Conservation (phyloP, 169 alveolate species). For the Amoebophrya sp. region DNA sequence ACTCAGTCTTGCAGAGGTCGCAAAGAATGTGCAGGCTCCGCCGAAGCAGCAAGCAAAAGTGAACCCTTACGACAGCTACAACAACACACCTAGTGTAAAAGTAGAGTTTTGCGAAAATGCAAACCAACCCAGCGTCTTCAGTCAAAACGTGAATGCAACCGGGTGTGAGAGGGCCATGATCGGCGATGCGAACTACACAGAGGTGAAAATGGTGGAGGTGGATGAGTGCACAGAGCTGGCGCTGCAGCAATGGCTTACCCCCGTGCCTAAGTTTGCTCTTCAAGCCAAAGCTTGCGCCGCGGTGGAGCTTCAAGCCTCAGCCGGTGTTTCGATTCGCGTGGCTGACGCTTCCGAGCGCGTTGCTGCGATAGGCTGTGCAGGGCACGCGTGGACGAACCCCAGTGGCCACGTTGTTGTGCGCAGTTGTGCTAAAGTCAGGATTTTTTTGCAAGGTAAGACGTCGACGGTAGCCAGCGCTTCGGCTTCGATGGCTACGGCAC, state of each 20-base stretch:
- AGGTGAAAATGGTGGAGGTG: background rate
- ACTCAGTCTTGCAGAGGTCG: background rate
- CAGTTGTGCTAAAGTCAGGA: background rate
- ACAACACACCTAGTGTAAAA: background rate
- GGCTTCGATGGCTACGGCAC: background rate
- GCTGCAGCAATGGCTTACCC: background rate
- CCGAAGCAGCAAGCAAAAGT: background rate
- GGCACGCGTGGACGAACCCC: background rate
- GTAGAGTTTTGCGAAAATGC: background rate
- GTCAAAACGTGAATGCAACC: background rate
- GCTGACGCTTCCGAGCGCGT: background rate
- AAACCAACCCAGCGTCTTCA: background rate
- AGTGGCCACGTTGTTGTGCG: background rate
- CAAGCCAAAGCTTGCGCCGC: background rate
- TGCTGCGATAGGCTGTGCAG: background rate
- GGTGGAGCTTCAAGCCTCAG: background rate
- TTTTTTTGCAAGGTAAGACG: background rate
- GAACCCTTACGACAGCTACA: background rate
- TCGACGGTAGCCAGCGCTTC: background rate
- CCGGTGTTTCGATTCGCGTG: background rate
- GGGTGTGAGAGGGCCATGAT: background rate
- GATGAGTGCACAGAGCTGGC: background rate
- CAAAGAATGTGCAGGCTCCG: background rate
- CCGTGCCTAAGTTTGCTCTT: background rate
- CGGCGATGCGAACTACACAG: background rate